Conservation (phyloP, 805 yeast genomes). For the Nadsonia fulvescens region DNA sequence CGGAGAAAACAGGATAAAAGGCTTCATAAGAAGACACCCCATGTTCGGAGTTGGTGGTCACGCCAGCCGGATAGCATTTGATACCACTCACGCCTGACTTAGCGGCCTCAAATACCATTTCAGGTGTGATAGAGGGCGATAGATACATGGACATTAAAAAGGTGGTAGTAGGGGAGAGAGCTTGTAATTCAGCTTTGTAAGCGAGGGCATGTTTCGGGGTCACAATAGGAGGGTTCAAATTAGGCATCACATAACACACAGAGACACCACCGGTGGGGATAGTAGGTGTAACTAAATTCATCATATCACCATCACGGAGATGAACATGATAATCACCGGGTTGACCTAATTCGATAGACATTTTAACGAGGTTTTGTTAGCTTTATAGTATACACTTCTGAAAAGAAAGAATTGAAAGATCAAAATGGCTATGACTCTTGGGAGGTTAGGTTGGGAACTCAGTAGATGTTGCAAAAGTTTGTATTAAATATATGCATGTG, state of each 20-base stretch:
- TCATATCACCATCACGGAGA: slow-evolving; percentile 85
- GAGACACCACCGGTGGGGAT: slow-evolving; percentile 81
- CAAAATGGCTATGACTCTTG: no score
- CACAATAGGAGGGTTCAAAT: slow-evolving; percentile 80
- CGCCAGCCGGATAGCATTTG: slow-evolving; percentile 97
- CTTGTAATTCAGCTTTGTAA: slow-evolving; percentile 47
- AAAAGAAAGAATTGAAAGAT: no score
- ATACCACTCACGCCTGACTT: slow-evolving; percentile 58
- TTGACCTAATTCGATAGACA: slow-evolving; percentile 16
- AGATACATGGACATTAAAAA: slow-evolving; percentile 85
- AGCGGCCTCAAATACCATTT: slow-evolving; percentile 66
- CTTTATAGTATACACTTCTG: no score
- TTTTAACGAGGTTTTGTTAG: no score
- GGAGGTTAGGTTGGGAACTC: no score
- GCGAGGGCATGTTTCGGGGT: slow-evolving; percentile 51
- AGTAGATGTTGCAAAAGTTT: no score
- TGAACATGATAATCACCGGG: slow-evolving; percentile 83
- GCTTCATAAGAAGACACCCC: slow-evolving; percentile 85
- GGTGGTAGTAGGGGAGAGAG: slow-evolving; percentile 62
- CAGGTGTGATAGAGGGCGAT: slow-evolving; percentile 66
- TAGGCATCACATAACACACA: slow-evolving; percentile 91
- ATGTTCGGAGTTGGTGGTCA: slow-evolving; percentile 82
- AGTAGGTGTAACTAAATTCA: slow-evolving; percentile 79
- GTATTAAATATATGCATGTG: no score
- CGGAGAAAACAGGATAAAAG: slow-evolving; percentile 79